Base-by-base conservation (phyloP, 306 rosid species). In the Cucurbita argyrosperma region DNA sequence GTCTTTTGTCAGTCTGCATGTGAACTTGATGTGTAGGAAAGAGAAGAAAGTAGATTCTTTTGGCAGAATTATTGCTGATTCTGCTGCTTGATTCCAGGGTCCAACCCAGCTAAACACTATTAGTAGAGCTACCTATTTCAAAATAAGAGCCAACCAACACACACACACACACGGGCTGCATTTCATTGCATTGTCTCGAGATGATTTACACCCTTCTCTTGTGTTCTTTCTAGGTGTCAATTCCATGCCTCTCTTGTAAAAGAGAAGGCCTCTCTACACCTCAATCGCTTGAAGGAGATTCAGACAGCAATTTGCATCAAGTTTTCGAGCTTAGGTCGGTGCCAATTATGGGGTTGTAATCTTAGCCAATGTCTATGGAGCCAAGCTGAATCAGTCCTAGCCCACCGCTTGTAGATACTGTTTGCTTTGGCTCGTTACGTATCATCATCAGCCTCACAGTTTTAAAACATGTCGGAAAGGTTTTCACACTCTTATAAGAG, bases 21-120 rank as follows among this genome's bases (percentile, higher is more conserved):
- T 69, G 74, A 69, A 69, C 74, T 69, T 30, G 74, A 23, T 49
- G 57, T 30, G 74, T 69, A 69, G 59, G 74, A 69, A 49, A 69
- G 74, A 69, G 58, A 69, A 69, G 59, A 69, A 26, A 50, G 45
- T 14, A 69, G 74, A 69, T 69, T 69, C 74, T 69, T 50, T 49
- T 69, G 74, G 26, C 74, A 13, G 58, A 69, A 30, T 69, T 69
- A 50, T 69, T 69, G 74, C 58, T 45, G 38, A 69, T 69, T 23
- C 58, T 69, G 74, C 74, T 49, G 45, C 74, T 69, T 69, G 43
- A 69, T 69, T 69, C 39, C 56, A 67, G 73, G 56, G 73, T 47
- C 58, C 50, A 69, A 15, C 58, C 74, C 57, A 49, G 23, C 37
- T 18, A 69, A 50, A 23, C 56, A 49, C 74, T 69, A 14, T 49